Conservation (phyloP, 192 early-diverging fungal genomes). For the Coemansia reversa region DNA sequence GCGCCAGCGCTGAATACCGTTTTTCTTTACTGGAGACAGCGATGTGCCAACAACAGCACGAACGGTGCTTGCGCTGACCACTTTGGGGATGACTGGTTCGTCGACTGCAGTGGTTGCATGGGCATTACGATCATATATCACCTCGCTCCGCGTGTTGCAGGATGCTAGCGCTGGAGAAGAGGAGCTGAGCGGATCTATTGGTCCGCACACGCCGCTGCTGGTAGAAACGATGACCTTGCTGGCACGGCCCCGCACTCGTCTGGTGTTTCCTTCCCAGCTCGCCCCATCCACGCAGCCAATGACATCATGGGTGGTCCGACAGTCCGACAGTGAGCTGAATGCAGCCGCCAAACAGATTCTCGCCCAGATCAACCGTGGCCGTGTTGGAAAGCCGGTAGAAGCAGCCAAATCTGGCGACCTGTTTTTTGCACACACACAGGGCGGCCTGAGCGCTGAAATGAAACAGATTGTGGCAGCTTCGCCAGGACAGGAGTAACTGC, state of each 20-base stretch:
- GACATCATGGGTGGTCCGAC: conserved; percentile 30
- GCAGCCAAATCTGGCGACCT: conserved; percentile 29
- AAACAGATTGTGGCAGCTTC: conserved; percentile 23
- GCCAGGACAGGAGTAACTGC: conserved; percentile 17
- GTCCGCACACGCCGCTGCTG: conserved; percentile 25
- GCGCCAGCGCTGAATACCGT: conserved; percentile 37
- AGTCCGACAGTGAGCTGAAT: conserved; percentile 5
- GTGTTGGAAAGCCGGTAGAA: conserved; percentile 7
- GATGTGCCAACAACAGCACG: conserved; percentile 42
- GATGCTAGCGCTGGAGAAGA: neutral
- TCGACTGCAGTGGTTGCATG: conserved; percentile 40
- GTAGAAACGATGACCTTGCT: conserved; percentile 41
- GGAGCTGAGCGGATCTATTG: neutral
- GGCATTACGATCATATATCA: conserved; percentile 43
- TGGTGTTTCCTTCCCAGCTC: conserved; percentile 39
- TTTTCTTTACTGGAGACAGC: conserved; percentile 47
- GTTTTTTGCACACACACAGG: conserved; percentile 45
- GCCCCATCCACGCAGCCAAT: conserved; percentile 30
- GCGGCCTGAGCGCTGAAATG: conserved; percentile 25
- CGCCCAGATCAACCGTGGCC: conserved; percentile 20
- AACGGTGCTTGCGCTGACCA: conserved; percentile 36
- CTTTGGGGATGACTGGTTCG: conserved; percentile 44
- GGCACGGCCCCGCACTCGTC: conserved; percentile 22
- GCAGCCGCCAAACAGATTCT: conserved; percentile 16
- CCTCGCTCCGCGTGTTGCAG: conserved; percentile 8